These are phyloP conservation scores for Lunularia cruciata DNA, from an alignment of 225 moss, liverwort and hornwort species.

Conservation along the genomic window DNA sequence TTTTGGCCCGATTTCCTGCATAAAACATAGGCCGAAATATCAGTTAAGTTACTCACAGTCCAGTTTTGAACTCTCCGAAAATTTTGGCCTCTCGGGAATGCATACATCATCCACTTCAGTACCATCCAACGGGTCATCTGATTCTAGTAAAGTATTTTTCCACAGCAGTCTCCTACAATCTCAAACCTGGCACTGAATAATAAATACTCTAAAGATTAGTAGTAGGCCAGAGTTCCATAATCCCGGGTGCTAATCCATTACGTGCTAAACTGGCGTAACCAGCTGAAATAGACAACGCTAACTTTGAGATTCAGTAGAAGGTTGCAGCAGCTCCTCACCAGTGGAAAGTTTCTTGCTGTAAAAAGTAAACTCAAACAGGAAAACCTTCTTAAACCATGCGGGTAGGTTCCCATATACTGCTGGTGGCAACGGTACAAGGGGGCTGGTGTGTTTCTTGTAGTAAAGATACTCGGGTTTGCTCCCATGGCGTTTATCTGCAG, in stretches of 20 bases:
- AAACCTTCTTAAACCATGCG: slow-evolving; percentile 57
- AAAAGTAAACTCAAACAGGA: slow-evolving; percentile 77
- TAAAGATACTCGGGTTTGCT: slow-evolving; percentile 64
- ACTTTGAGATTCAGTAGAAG: slow-evolving; percentile 8
- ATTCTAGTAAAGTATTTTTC: background rate
- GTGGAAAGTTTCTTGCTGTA: slow-evolving; percentile 71
- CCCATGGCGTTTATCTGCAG: slow-evolving; percentile 76
- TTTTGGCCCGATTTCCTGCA: slow-evolving; percentile 18
- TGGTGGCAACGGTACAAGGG: slow-evolving; percentile 79
- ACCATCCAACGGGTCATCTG: too few species aligned
- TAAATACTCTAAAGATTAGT: background rate
- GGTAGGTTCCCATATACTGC: slow-evolving; percentile 68
- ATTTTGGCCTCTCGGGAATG: background rate
- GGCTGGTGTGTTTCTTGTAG: slow-evolving; percentile 79
- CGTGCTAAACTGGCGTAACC: too few species aligned
- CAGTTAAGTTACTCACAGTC: background rate
- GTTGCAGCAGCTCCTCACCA: slow-evolving; percentile 62
- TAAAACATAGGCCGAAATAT: slow-evolving; percentile 1
- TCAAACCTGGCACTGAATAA: background rate
- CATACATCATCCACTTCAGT: too few species aligned
- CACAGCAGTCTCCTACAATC: background rate
- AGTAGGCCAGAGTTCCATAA: background rate
- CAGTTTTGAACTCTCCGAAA: too few species aligned
- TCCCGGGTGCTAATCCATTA: background rate
- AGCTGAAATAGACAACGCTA: too few species aligned